A percentile compares a stretch with the other conserved stretches of the same genome.
Conservation (phyloP, 179 eudicot species). For the Nepenthes alata region DNA sequence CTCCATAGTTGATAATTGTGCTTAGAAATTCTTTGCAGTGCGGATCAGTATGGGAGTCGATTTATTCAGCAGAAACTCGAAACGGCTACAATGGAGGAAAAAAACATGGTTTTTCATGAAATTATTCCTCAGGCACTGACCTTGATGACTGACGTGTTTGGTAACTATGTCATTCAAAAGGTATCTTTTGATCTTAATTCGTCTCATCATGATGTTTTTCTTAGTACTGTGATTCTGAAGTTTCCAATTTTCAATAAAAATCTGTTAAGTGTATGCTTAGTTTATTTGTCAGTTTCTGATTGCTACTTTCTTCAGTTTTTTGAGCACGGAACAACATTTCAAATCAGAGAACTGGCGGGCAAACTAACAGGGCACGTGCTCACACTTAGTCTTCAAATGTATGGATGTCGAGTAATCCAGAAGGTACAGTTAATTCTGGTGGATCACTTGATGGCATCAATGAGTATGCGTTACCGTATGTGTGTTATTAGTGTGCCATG, state of each 20-base stretch:
- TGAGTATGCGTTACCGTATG: background rate
- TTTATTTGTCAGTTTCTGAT: background rate
- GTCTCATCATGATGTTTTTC: background rate
- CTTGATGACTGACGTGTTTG: constrained; percentile 95
- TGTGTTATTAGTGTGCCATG: background rate
- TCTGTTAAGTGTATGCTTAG: background rate
- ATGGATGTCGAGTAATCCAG: constrained; percentile 91
- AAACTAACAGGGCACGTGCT: constrained; percentile 80
- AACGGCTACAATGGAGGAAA: constrained; percentile 82
- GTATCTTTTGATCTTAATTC: background rate
- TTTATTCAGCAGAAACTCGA: constrained; percentile 93
- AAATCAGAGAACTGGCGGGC: constrained; percentile 75
- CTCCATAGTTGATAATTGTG: background rate
- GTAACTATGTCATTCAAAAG: constrained; percentile 76
- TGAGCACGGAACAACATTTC: constrained; percentile 70
- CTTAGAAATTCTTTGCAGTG: constrained; percentile 36
- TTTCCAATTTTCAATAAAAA: background rate
- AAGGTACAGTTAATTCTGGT: constrained; percentile 40
- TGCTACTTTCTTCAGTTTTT: constrained; percentile 40
- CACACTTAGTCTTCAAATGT: constrained; percentile 90
- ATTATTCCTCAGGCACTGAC: constrained; percentile 78
- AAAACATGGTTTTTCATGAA: constrained; percentile 82
- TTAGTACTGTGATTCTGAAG: background rate
- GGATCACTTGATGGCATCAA: background rate
- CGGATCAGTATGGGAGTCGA: constrained; percentile 90